Conservation (phyloP, 768 basidiomycete species). For the Boletus sp. region DNA sequence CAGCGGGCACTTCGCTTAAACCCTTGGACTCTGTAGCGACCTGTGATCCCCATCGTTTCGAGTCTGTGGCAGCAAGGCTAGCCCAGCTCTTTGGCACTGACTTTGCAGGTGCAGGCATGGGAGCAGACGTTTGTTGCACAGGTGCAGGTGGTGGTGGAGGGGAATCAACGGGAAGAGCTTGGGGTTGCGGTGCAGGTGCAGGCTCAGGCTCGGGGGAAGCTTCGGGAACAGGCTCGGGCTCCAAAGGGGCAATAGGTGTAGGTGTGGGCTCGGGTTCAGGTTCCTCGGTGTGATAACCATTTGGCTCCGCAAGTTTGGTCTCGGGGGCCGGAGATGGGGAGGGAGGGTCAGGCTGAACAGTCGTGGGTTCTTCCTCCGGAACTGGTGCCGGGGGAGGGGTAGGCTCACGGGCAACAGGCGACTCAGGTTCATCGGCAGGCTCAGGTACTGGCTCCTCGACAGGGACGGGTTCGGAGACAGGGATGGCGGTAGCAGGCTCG, state of each 20-base stretch:
- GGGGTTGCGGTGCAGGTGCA: conserved; percentile 17
- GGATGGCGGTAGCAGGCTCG: conserved; percentile 34
- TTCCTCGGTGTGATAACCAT: conserved; percentile 39
- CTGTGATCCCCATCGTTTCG: conserved; percentile 81
- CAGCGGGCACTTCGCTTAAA: conserved; percentile 59
- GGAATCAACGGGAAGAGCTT: conserved; percentile 17
- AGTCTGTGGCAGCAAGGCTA: conserved; percentile 79
- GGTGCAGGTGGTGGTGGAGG: conserved; percentile 32
- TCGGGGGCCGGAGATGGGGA: conserved; percentile 38
- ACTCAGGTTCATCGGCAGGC: conserved; percentile 26
- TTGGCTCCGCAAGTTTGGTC: conserved; percentile 40
- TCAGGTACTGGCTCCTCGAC: conserved; percentile 35
- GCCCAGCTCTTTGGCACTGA: conserved; percentile 84
- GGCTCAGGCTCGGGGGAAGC: conserved; percentile 29
- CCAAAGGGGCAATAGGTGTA: conserved; percentile 21
- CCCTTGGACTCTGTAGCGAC: conserved; percentile 79
- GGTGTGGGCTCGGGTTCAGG: conserved; percentile 32
- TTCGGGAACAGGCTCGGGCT: conserved; percentile 28
- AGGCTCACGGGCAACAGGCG: conserved; percentile 33
- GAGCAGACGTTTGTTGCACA: conserved; percentile 28
- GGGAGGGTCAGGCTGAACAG: conserved; percentile 34
- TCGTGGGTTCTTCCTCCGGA: conserved; percentile 40
- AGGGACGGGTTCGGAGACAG: conserved; percentile 36
- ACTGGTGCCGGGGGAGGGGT: conserved; percentile 29
- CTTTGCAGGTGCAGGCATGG: conserved; percentile 36